Evolutionary conservation across 257 asterid species (phyloP), one percentile per base, ranked within the genome.

Genomic region (Osmanthus fragrans): DNA sequence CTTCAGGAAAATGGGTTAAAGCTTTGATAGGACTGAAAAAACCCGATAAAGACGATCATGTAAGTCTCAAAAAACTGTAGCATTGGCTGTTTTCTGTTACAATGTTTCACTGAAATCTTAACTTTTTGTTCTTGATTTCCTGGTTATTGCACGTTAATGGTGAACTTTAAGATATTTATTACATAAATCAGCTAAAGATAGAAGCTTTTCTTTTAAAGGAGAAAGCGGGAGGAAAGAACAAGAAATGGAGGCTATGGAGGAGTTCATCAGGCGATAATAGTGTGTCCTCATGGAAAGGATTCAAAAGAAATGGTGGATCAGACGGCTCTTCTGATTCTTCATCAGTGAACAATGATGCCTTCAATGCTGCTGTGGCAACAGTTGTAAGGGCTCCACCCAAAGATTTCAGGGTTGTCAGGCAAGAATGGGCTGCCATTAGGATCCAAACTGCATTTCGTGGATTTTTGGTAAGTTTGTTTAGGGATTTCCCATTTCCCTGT

Each of bases 341-440:
- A 7, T 82, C 92, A 5, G 85, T 91, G 72, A 87, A 80, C 36
- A 90, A 86, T 39, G 92, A 89, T 51, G 96, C 96, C 70, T 95
- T 74, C 80, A 81, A 47, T 72, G 98, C 97, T 71, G 97, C 99
- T 23, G 90, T 91, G 39, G 96, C 96, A 25, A 81, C 97, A 69
- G 97, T 95, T n/a, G 96, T 91, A 7, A 85, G 98, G 73, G 98
- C 98, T 70, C 93, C 90, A 79, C 97, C 97, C 8, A 93, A 90
- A 68, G 98, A 93, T 82, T 95, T 95, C 82, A 87, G 76, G 81
- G 92, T 70, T 71, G 97, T 95, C 16, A 88, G 88, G 83, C 87
- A 89, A 80, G 97, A 95, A 87, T 95, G 98, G 97, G 98, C 97
- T 56, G 97, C 98, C 77, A 93, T 93, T 49, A 87, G 97, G 76